A percentile compares a stretch with the other conserved stretches of the same genome.
These are phyloP conservation scores for Silene coronaria DNA, from an alignment of 179 eudicot genomes.

Conservation along the genomic window DNA sequence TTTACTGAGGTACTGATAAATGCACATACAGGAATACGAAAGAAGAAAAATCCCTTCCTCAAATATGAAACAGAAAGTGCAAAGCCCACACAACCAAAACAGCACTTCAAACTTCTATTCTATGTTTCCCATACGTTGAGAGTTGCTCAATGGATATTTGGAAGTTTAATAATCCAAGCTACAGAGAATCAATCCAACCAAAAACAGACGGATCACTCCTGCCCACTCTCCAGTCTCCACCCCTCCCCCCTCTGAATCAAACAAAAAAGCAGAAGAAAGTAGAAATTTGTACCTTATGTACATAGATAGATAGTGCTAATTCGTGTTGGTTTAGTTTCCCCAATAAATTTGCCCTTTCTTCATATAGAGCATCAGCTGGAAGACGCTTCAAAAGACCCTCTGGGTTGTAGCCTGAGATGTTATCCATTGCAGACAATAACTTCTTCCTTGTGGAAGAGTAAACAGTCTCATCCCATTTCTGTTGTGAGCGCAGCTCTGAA, in stretches of 20 bases:
- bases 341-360: constrained; percentile 87
- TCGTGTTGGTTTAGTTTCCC: constrained; percentile 94
- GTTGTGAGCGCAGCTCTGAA: constrained; percentile 56
- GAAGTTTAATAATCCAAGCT: no score
- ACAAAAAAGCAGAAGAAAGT: neutral
- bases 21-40: no score
- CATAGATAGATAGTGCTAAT: constrained; percentile 80
- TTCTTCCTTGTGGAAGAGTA: constrained; percentile 84
- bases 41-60: no score
- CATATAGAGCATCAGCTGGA: constrained; percentile 78
- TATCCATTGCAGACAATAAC: constrained; percentile 74
- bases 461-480: constrained; percentile 81
- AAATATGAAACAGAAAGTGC: no score
- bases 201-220: neutral
- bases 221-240: neutral
- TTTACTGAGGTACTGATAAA: no score
- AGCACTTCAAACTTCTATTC: no score
- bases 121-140: no score
- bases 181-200: neutral
- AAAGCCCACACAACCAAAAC: no score
- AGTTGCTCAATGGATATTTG: no score
- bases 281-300: constrained; percentile 62
- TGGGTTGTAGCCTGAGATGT: constrained; percentile 71
- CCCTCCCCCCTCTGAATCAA: neutral
- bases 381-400: constrained; percentile 79